Percentiles rank a stretch among this genome's conserved stretches.
These are phyloP conservation scores for Ascocoryne sarcoides DNA, from an alignment of 2,329 filamentous ascomycete genomes.

Conservation along the genomic window DNA sequence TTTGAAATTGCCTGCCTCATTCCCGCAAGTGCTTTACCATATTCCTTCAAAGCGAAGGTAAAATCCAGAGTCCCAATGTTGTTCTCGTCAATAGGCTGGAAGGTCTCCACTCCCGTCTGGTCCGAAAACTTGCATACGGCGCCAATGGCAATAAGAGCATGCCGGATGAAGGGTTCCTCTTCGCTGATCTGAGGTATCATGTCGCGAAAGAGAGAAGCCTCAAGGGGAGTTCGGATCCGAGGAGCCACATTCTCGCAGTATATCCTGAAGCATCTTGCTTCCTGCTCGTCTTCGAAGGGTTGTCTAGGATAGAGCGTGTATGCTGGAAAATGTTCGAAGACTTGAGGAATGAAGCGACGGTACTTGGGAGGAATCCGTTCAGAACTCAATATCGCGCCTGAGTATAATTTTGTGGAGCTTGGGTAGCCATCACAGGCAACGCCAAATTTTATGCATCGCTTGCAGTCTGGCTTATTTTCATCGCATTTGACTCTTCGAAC, in stretches of 20 bases:
- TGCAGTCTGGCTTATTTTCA: slow-evolving; percentile 13
- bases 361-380: slow-evolving; percentile 1
- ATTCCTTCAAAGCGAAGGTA: slow-evolving; percentile 13
- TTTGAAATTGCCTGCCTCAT: slow-evolving; percentile 3
- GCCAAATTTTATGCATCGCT: slow-evolving; percentile 12
- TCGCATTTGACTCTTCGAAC: slow-evolving; percentile 18
- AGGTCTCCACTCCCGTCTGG: slow-evolving; percentile 6
- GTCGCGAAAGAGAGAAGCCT: slow-evolving; percentile 10
- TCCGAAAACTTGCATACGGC: slow-evolving; percentile 16
- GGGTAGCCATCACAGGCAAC: slow-evolving; percentile 13
- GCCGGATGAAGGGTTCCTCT: slow-evolving; percentile 12
- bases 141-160: slow-evolving; percentile 17
- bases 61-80: slow-evolving; percentile 10
- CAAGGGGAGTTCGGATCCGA: slow-evolving; percentile 13
- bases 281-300: slow-evolving; percentile 9
- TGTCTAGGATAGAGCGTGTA: slow-evolving; percentile 4
- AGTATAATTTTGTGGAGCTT: neutral
- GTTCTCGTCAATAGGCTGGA: slow-evolving; percentile 5
- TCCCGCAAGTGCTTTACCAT: slow-evolving; percentile 8
- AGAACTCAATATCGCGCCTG: neutral
- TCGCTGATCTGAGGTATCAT: slow-evolving; percentile 15
- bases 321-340: slow-evolving; percentile 1
- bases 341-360: slow-evolving; percentile 5
- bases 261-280: slow-evolving; percentile 13
- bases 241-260: slow-evolving; percentile 13